Percentiles rank a stretch among this genome's conserved stretches.
Evolutionary conservation across 1,139 yeast species (phyloP).

Genomic region (Pichia sp.): DNA sequence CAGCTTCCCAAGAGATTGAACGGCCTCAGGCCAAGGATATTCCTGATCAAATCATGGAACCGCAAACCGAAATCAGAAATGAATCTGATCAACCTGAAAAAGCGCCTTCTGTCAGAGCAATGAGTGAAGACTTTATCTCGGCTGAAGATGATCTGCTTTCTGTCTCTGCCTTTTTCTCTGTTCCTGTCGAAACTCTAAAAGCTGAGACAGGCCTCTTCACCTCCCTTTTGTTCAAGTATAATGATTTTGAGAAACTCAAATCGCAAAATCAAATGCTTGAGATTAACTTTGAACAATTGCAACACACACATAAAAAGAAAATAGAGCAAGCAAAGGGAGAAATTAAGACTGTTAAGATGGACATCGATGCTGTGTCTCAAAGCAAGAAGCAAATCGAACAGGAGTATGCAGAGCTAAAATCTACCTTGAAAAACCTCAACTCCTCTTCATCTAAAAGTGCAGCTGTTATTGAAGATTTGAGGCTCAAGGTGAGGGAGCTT

Average conservation of each 20-base stretch:
- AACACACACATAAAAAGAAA: conserved; percentile 33
- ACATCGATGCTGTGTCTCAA: conserved; percentile 15
- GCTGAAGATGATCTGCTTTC: conserved; percentile 18
- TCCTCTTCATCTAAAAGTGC: not conserved
- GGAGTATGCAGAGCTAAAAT: conserved; percentile 25
- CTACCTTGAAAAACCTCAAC: conserved; percentile 7
- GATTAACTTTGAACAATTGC: conserved; percentile 47
- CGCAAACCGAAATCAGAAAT: not conserved
- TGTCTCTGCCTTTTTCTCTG: conserved; percentile 31
- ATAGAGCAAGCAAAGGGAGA: conserved; percentile 30
- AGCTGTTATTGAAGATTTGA: conserved; percentile 15
- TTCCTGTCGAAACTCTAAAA: conserved; percentile 26
- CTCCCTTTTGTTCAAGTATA: conserved; percentile 37
- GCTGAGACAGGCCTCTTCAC: conserved; percentile 26
- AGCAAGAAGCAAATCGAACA: conserved; percentile 28
- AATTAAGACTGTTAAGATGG: conserved; percentile 14
- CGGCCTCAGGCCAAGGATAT: not conserved
- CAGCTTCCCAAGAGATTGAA: not conserved
- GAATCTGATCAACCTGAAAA: no score
- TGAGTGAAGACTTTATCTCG: conserved; percentile 1
- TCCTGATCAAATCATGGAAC: not conserved
- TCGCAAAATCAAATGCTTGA: conserved; percentile 47
- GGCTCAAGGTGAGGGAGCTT: conserved; percentile 21
- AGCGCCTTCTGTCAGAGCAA: no score
- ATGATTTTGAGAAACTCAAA: conserved; percentile 41